Evolutionary conservation across 768 basidiomycete species (phyloP).

Genomic region (Tylopilus vinaceipallidus): DNA sequence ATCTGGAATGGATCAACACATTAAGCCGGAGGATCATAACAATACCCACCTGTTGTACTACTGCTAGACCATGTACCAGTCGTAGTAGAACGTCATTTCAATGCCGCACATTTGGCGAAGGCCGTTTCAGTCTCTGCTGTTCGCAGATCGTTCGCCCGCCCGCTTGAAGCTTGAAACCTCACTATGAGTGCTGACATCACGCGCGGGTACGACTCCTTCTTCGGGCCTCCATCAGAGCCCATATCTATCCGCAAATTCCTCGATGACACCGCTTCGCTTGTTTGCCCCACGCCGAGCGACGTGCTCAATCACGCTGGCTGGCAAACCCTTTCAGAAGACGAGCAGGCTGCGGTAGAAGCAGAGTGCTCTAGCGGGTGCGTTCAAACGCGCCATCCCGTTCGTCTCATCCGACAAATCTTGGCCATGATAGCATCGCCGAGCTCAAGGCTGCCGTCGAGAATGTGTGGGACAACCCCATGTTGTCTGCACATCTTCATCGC

Average conservation of each 20-base stretch:
- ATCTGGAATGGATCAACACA: conserved; percentile 23
- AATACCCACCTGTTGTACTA: no score
- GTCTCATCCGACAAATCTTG: background rate
- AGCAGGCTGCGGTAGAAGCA: conserved; percentile 31
- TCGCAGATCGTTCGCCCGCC: background rate
- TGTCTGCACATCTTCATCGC: conserved; percentile 55
- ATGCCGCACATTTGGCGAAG: background rate
- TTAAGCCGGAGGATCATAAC: no score
- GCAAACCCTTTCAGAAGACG: conserved; percentile 25
- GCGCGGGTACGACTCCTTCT: conserved; percentile 46
- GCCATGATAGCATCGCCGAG: conserved; percentile 48
- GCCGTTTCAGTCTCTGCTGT: background rate
- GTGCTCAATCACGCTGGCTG: conserved; percentile 19
- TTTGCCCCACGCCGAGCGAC: conserved; percentile 8
- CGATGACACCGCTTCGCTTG: conserved; percentile 27
- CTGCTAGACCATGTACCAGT: no score
- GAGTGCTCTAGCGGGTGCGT: conserved; percentile 43
- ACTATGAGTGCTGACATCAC: conserved; percentile 25
- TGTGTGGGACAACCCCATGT: conserved; percentile 52
- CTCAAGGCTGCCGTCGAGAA: conserved; percentile 43
- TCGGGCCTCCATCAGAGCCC: conserved; percentile 62
- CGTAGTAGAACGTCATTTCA: no score
- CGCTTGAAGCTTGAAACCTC: background rate
- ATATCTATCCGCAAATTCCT: conserved; percentile 49
- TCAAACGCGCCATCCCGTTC: background rate